Conservation (phyloP, 257 asterid genomes). For the Cruciata laevipes region DNA sequence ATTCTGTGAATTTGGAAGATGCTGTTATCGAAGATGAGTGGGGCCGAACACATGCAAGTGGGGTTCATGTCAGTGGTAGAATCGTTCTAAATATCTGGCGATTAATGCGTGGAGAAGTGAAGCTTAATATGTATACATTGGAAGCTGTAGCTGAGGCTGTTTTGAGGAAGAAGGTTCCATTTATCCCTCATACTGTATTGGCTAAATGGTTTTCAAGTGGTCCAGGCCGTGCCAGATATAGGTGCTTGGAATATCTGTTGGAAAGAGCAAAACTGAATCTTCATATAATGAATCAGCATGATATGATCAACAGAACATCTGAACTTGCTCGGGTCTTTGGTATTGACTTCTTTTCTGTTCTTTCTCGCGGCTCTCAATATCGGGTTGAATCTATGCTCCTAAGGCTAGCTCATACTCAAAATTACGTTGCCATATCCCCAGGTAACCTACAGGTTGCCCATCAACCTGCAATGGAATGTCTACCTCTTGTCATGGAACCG, state of each 20-base stretch:
- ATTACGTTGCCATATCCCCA: conserved; percentile 91
- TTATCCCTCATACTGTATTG: conserved; percentile 60
- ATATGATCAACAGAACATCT: conserved; percentile 88
- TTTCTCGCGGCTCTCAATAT: conserved; percentile 93
- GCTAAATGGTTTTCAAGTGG: conserved; percentile 87
- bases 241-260: conserved; percentile 58
- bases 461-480: conserved; percentile 98
- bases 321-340: conserved; percentile 99
- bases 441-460: conserved; percentile 83
- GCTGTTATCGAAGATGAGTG: conserved; percentile 85
- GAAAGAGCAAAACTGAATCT: conserved; percentile 77
- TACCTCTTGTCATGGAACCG: conserved; percentile 99
- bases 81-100: conserved; percentile 94
- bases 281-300: conserved; percentile 79
- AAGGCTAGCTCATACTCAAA: conserved; percentile 86
- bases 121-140: conserved; percentile 69
- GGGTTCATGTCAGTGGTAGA: conserved; percentile 92
- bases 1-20: conserved; percentile 40
- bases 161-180: conserved; percentile 74
- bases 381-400: conserved; percentile 96
- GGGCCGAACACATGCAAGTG: conserved; percentile 98
- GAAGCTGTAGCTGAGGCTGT: conserved; percentile 90
- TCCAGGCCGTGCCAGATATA: conserved; percentile 69
- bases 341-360: conserved; percentile 89
- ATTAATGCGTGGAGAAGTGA: conserved; percentile 86